Percentiles rank a stretch among this genome's conserved stretches.
Evolutionary conservation across 2,329 filamentous ascomycete genomes (phyloP).

Genomic region (Helotiales sp.): DNA sequence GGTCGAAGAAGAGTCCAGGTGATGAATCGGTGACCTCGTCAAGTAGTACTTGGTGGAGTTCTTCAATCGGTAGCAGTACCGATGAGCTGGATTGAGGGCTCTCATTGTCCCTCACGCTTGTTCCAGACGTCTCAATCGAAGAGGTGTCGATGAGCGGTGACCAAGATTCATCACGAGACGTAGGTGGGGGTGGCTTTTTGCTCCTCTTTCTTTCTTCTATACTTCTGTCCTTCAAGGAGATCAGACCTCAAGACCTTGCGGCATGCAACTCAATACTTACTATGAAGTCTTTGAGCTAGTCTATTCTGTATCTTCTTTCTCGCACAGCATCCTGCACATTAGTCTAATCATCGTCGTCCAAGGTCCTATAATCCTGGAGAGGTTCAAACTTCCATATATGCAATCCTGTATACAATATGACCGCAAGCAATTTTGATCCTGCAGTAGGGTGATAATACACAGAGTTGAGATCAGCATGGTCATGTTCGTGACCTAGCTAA

Average conservation of each 20-base stretch:
- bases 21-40: background rate
- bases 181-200: background rate
- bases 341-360: conserved; percentile 15
- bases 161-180: background rate
- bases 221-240: conserved; percentile 3
- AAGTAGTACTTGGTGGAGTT: background rate
- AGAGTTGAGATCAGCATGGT: too few species aligned
- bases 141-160: background rate
- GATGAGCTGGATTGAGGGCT: background rate
- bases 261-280: background rate
- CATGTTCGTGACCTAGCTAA: too few species aligned
- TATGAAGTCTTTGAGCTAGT: conserved; percentile 16
- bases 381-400: too few species aligned
- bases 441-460: too few species aligned
- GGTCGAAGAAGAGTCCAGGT: background rate
- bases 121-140: background rate
- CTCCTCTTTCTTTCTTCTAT: conserved; percentile 3
- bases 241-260: background rate
- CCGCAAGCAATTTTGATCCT: too few species aligned
- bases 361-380: too few species aligned
- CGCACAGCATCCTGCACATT: conserved; percentile 7
- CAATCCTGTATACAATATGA: too few species aligned
- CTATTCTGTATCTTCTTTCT: conserved; percentile 20
- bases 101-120: too few species aligned
- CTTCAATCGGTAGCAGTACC: background rate